A percentile compares a stretch with the other conserved stretches of the same genome.
Evolutionary conservation across 2,329 filamentous ascomycete species (phyloP).

Genomic region (Lithohypha guttulata): DNA sequence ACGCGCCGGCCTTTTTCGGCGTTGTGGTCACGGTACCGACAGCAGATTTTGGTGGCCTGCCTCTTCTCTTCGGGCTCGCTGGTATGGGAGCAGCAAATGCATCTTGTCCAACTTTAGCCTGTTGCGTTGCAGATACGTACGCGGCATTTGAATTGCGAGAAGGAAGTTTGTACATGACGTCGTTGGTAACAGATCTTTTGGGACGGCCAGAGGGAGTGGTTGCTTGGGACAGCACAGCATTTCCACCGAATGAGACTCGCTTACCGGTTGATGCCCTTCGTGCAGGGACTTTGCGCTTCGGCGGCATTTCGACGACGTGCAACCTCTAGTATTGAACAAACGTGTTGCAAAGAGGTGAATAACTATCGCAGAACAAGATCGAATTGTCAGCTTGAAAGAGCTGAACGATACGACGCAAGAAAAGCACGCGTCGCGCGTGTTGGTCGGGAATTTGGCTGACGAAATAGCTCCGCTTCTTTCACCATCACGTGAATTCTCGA

Average conservation of each 20-base stretch:
- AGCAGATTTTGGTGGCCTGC: slow-evolving; percentile 4
- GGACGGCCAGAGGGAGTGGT: slow-evolving; percentile 12
- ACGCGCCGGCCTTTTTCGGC: background rate
- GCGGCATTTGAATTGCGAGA: slow-evolving; percentile 3
- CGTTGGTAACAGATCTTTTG: slow-evolving; percentile 13
- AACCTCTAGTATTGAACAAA: no score
- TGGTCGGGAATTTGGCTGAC: no score
- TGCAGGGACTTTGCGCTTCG: slow-evolving; percentile 1
- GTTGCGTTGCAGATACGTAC: slow-evolving; percentile 10
- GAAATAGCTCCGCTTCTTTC: no score
- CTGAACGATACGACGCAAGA: no score
- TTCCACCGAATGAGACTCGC: background rate
- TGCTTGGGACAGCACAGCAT: background rate
- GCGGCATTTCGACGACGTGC: background rate
- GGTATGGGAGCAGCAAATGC: background rate
- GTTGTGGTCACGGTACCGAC: background rate
- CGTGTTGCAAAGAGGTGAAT: no score
- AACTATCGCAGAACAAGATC: no score
- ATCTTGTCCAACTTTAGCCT: slow-evolving; percentile 5
- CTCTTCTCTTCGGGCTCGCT: slow-evolving; percentile 7
- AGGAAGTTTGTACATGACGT: slow-evolving; percentile 14
- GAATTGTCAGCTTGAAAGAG: no score
- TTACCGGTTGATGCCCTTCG: slow-evolving; percentile 5
- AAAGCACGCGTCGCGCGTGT: no score
- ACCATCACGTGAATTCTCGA: no score